Evolutionary conservation across 306 rosid species (phyloP), one percentile per base, ranked within the genome.

Genomic region (Prunus campanulata): DNA sequence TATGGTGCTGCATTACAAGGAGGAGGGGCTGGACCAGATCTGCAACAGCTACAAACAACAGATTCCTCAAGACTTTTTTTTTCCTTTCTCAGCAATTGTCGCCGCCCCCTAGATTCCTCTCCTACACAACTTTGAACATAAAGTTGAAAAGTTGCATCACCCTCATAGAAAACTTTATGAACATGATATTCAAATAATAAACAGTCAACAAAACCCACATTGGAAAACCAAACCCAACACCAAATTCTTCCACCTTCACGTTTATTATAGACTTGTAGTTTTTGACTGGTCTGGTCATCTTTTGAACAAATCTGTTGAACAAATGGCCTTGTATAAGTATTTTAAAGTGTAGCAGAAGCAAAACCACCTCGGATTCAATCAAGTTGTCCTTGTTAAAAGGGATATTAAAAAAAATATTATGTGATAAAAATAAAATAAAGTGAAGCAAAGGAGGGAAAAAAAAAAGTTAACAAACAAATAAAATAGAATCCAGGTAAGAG

Each of bases 331-430:
- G 69, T 11, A 77, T 64, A 68, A 80, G 78, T 81, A 18, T 16
- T 29, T 80, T 79, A 50, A 61, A 82, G 83, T 75, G 62, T 72
- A 79, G 74, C 74, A 77, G 44, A 83, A 80, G 78, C 82, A 83
- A 87, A 85, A 74, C 86, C 84, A 71, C 86, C 75, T 85, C 63
- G 90, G 91, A 87, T 86, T 85, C 88, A 64, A 80, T 74, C 78
- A 81, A 75, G 78, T 59, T 52, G 74, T 64, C 55, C 11, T 8
- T 57, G 57, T 48, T 61, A 59, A 44, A 7, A 39, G 10, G 44
- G 44, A 0, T 39, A 83, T 24, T 46, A 71, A 77, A 68, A 79
- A 67, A 1, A 20, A 9, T n/a, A 56, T 3, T 35, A 35, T 22
- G 62, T 56, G 11, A 24, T 7, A 24, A 24, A 59, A 4, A 20